Percentiles rank a stretch among this genome's conserved stretches.
Conservation (phyloP, 495 filamentous ascomycete genomes). For the Venustampulla echinocandica region DNA sequence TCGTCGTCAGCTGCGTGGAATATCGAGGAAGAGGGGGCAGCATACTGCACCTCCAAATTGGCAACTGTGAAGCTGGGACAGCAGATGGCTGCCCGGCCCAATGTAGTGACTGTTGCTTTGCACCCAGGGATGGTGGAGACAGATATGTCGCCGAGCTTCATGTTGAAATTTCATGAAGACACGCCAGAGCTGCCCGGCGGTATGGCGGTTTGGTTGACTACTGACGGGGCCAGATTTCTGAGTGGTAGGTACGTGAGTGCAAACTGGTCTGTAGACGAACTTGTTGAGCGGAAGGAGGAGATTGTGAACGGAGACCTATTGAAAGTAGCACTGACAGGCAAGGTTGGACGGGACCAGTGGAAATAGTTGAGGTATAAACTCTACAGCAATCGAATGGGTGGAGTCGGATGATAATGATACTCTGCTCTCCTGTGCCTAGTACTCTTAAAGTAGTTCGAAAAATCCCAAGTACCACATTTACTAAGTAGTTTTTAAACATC, state of each 20-base stretch:
- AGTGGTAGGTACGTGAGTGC: slow-evolving; percentile 29
- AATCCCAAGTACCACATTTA: too few species aligned
- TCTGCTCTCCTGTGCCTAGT: too few species aligned
- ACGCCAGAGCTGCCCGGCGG: slow-evolving; percentile 27
- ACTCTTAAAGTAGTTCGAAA: too few species aligned
- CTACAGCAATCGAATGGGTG: too few species aligned
- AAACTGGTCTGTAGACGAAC: slow-evolving; percentile 35
- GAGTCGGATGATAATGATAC: too few species aligned
- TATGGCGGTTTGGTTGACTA: slow-evolving; percentile 29
- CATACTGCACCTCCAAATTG: slow-evolving; percentile 33
- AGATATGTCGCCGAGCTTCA: slow-evolving; percentile 3
- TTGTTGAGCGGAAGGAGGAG: slow-evolving; percentile 29
- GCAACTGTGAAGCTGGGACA: slow-evolving; percentile 23
- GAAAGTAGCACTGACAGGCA: slow-evolving; percentile 30
- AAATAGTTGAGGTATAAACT: too few species aligned
- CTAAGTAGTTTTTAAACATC: too few species aligned
- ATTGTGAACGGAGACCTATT: slow-evolving; percentile 29
- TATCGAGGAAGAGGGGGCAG: slow-evolving; percentile 25
- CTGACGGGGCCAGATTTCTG: slow-evolving; percentile 25
- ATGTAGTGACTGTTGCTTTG: slow-evolving; percentile 24
- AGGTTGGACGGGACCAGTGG: neutral
- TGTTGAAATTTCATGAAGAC: slow-evolving; percentile 21
- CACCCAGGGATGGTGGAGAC: slow-evolving; percentile 40
- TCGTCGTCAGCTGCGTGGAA: slow-evolving; percentile 26
- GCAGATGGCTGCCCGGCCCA: slow-evolving; percentile 31